These are phyloP conservation scores for Penicillium sumatraense DNA, from an alignment of 2,329 filamentous ascomycete genomes.

Conservation along the genomic window DNA sequence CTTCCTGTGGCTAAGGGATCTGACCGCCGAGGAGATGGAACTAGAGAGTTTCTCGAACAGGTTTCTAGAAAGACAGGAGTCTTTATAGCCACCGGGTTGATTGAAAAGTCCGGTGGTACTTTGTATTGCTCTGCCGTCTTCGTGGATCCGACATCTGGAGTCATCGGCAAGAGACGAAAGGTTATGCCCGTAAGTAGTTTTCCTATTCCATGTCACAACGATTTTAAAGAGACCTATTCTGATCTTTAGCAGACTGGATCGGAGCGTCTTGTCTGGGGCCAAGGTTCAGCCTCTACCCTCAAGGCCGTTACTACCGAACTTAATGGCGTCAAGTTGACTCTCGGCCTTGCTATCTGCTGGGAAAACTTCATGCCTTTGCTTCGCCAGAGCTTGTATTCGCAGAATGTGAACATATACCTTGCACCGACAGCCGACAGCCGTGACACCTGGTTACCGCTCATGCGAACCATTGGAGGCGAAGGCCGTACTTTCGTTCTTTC, in stretches of 20 bases:
- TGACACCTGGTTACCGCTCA: conserved; percentile 80
- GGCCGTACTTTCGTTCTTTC: conserved; percentile 84
- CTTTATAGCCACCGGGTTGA: conserved; percentile 77
- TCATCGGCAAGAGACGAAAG: conserved; percentile 85
- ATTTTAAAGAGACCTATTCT: not conserved
- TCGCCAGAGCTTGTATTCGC: conserved; percentile 79
- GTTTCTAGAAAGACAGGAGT: conserved; percentile 78
- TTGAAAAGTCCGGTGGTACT: conserved; percentile 80
- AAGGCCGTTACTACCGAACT: conserved; percentile 79
- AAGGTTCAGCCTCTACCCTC: conserved; percentile 78
- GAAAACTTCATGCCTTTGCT: conserved; percentile 95
- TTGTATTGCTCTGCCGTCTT: conserved; percentile 85
- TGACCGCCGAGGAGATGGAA: conserved; percentile 70
- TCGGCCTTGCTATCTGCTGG: conserved; percentile 92
- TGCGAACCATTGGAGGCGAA: conserved; percentile 81
- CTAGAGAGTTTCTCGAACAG: conserved; percentile 76
- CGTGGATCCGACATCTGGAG: conserved; percentile 73
- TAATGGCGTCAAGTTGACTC: conserved; percentile 75
- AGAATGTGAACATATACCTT: conserved; percentile 90
- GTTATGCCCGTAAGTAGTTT: conserved; percentile 76
- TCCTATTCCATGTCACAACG: not conserved
- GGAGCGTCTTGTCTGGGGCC: conserved; percentile 86
- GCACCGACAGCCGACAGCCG: conserved; percentile 86
- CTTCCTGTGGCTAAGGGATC: conserved; percentile 58
- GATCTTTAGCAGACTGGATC: conserved; percentile 65